Evolutionary conservation across 1,284 basidiomycete genomes (phyloP).

Genomic region (Pseudozyma flocculosa): DNA sequence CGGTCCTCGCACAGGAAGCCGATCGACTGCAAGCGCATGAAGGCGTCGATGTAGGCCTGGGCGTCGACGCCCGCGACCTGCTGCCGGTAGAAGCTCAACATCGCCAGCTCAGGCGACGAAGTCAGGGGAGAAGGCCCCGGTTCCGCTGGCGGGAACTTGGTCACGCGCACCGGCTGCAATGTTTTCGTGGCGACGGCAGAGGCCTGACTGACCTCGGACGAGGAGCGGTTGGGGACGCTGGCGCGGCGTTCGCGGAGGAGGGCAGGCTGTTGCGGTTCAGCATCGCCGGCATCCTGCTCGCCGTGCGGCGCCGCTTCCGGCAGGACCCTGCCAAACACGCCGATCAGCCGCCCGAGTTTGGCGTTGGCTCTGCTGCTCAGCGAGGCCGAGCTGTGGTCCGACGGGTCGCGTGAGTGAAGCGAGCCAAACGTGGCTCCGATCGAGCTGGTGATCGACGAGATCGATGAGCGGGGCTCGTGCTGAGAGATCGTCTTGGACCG

Average conservation of each 20-base stretch:
- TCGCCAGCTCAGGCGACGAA: constrained; percentile 36
- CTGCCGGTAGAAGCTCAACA: constrained; percentile 25
- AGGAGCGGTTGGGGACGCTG: no score
- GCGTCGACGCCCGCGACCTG: constrained; percentile 1
- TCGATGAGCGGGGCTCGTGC: not conserved
- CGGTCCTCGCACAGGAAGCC: constrained; percentile 30
- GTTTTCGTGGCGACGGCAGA: no score
- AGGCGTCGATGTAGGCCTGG: constrained; percentile 20
- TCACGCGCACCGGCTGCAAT: no score
- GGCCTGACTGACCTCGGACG: no score
- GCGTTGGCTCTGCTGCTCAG: not conserved
- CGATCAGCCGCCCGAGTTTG: not conserved
- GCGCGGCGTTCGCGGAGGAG: no score
- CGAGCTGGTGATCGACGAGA: not conserved
- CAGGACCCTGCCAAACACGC: not conserved
- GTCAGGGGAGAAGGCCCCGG: constrained; percentile 19
- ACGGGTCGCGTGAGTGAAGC: not conserved
- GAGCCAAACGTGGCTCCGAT: not conserved
- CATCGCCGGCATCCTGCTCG: not conserved
- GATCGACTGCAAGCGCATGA: constrained; percentile 25
- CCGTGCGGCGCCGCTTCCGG: no score
- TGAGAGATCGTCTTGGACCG: not conserved
- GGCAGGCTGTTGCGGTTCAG: no score
- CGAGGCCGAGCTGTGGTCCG: not conserved
- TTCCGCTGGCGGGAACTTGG: constrained; percentile 11